These are phyloP conservation scores for Colletotrichum noveboracense DNA, from an alignment of 2,329 filamentous ascomycete genomes.

Conservation along the genomic window DNA sequence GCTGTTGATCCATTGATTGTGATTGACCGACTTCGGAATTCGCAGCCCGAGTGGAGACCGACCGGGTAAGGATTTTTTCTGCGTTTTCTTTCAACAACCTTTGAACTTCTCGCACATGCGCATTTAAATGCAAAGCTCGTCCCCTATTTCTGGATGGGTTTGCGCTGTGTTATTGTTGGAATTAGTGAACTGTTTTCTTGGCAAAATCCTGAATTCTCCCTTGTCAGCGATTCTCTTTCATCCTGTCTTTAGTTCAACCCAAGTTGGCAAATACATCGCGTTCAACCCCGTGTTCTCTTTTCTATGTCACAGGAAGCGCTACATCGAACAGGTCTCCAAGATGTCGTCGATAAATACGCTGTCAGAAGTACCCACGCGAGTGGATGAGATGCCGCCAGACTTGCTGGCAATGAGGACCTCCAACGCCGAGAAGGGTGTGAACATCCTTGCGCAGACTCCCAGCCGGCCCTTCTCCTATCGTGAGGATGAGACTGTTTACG, in stretches of 20 bases:
- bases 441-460: slow-evolving; percentile 13
- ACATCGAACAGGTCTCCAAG: neutral
- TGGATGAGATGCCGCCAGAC: slow-evolving; percentile 1
- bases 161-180: neutral
- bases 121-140: neutral
- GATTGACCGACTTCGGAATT: slow-evolving; percentile 13
- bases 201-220: neutral
- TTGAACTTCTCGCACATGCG: neutral
- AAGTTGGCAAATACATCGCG: neutral
- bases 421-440: slow-evolving; percentile 20
- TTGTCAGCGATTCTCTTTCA: neutral
- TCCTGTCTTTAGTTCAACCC: neutral
- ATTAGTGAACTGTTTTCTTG: neutral
- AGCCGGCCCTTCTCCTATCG: slow-evolving; percentile 14
- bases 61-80: neutral
- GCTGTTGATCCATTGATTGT: neutral
- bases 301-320: neutral
- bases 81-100: neutral
- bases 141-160: neutral
- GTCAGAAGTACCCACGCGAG: slow-evolving; percentile 9
- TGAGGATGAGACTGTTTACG: slow-evolving; percentile 24
- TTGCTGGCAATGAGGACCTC: slow-evolving; percentile 3
- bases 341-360: slow-evolving; percentile 14
- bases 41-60: neutral
- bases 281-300: neutral